Evolutionary conservation across 805 yeast genomes (phyloP).

Genomic region (Monosporozyma siamensis): DNA sequence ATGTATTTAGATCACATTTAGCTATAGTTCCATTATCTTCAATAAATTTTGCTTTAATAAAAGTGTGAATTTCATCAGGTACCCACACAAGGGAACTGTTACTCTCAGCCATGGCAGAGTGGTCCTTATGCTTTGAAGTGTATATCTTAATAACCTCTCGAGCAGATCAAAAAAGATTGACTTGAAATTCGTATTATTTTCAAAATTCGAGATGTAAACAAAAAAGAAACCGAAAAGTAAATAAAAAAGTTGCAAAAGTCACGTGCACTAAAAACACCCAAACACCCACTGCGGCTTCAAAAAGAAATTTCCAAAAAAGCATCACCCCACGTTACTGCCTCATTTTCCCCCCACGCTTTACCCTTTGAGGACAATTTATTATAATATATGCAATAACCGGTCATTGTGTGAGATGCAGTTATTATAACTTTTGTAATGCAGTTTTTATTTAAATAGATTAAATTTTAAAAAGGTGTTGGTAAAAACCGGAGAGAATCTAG

Average conservation of each 20-base stretch:
- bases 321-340: too few species aligned
- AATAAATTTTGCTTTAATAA: conserved; percentile 22
- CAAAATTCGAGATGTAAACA: not conserved
- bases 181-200: not conserved
- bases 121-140: not conserved
- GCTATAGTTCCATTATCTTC: conserved; percentile 8
- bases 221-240: not conserved
- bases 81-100: conserved; percentile 22
- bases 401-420: too few species aligned
- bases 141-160: not conserved
- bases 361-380: too few species aligned
- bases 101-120: not conserved
- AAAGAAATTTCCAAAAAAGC: too few species aligned
- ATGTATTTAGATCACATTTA: conserved; percentile 17
- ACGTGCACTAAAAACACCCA: not conserved
- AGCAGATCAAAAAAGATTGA: not conserved
- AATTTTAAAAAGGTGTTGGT: too few species aligned
- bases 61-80: conserved; percentile 23
- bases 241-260: too few species aligned
- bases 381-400: too few species aligned
- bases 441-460: too few species aligned
- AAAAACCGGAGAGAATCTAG: too few species aligned
- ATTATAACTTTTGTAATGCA: too few species aligned
- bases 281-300: not conserved
- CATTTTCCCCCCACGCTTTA: too few species aligned